These are phyloP conservation scores for Butyriboletus loyo DNA, from an alignment of 768 basidiomycete genomes.

Conservation along the genomic window DNA sequence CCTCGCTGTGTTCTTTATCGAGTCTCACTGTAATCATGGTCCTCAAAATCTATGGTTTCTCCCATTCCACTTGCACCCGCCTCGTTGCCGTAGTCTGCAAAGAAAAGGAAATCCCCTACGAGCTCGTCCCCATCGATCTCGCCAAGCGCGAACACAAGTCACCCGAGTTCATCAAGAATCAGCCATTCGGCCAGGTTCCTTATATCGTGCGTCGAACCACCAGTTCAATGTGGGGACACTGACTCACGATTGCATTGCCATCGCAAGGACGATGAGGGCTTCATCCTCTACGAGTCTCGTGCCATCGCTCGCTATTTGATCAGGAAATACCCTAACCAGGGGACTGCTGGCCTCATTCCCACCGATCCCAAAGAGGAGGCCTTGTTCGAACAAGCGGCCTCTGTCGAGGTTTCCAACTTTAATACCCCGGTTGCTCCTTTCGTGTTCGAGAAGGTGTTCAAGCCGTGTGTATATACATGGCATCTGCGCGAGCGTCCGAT, in stretches of 20 bases:
- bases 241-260: neutral
- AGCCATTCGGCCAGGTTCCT: conserved; percentile 60
- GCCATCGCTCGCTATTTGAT: conserved; percentile 61
- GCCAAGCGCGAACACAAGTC: conserved; percentile 44
- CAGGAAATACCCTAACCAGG: conserved; percentile 50
- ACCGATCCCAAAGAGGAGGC: conserved; percentile 33
- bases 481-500: neutral
- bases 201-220: conserved; percentile 32
- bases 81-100: conserved; percentile 50
- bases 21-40: conserved; percentile 25
- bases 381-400: conserved; percentile 33
- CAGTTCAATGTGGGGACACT: neutral
- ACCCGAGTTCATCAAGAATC: conserved; percentile 40
- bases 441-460: conserved; percentile 50
- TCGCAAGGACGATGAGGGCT: conserved; percentile 55
- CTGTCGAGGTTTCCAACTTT: conserved; percentile 53
- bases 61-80: conserved; percentile 45
- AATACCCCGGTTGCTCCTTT: conserved; percentile 39
- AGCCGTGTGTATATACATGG: conserved; percentile 35
- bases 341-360: conserved; percentile 48
- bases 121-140: conserved; percentile 45
- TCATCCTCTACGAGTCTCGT: conserved; percentile 59
- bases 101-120: conserved; percentile 58
- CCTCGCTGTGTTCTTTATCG: neutral
- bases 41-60: conserved; percentile 35